Base-by-base conservation (phyloP, 805 yeast species). In the Jamesozyma gamospora region DNA sequence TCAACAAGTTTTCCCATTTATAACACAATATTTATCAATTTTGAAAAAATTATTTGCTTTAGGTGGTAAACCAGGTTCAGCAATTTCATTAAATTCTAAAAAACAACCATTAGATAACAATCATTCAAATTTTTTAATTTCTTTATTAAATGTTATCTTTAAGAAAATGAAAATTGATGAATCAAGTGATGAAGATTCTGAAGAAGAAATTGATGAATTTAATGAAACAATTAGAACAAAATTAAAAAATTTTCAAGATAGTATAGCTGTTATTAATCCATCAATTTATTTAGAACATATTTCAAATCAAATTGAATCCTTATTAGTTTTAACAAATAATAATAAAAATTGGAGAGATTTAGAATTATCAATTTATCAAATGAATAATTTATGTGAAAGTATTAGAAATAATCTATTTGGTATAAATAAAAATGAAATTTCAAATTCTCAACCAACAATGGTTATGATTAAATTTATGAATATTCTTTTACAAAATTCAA, bases 321-420 rank as follows among this genome's bases (percentile, higher is more conserved):
- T 37, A 63, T 67, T 52, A 55, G 11, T 37, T 8, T 15, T 37
- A 32, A 32, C 34, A 5, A 29, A 32, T 30, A 55, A 43, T 2
- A 49, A 52, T 18, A 49, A 47, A 7, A 75, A 78, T 47, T 88
- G 97, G 97, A 75, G 86, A 56, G 75, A 72, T 21, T 69, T 85
- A 30, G 99, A 92, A 61, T 69, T 92, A 46, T 96, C 95, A 3
- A 66, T 92, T 38, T 87, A 70, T 56, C 94, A 88, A 62, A 70
- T 92, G 53, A 74, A 77, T 39, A 81, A 79, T 48, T 78, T 80
- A 48, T 77, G 87, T 37, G 97, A 90, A 44, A 74, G 83, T 41
- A 67, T 88, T 42, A 76, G 85, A 58, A 82, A 79, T 51, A 85
- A 85, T 49, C 60, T 80, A n/a, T 74, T 86, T 60, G 77, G 77